These are phyloP conservation scores for Eucalyptus grandis DNA, from an alignment of 345 rosid genomes.

Conservation along the genomic window DNA sequence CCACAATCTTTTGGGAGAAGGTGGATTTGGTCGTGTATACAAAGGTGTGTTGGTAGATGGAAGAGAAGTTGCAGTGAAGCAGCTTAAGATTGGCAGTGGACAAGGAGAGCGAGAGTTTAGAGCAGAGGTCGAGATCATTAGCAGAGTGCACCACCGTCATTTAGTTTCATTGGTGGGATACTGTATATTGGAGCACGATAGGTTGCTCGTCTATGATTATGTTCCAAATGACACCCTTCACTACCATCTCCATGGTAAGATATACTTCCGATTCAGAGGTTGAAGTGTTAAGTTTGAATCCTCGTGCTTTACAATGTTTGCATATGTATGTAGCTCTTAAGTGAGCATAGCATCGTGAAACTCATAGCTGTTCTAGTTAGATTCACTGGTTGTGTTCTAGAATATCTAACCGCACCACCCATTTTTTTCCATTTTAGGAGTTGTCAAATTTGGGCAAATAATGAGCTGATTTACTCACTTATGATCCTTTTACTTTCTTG, in stretches of 20 bases:
- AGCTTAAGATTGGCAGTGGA: constrained; percentile 88
- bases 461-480: background rate
- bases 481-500: background rate
- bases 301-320: background rate
- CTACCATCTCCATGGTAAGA: constrained; percentile 83
- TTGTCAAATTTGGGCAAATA: background rate
- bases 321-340: background rate
- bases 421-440: background rate
- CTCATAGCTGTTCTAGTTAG: background rate
- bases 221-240: constrained; percentile 87
- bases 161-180: constrained; percentile 95
- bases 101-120: constrained; percentile 96
- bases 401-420: background rate
- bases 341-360: background rate
- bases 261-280: background rate
- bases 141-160: constrained; percentile 96
- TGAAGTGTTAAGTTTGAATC: background rate
- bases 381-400: background rate
- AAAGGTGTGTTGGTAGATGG: constrained; percentile 79
- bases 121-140: constrained; percentile 96
- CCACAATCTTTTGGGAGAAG: constrained; percentile 86
- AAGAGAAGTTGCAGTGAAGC: constrained; percentile 90
- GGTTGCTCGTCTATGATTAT: constrained; percentile 88
- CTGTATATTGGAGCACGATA: constrained; percentile 72
- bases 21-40: constrained; percentile 97